Percentiles rank a stretch among this genome's conserved stretches.
These are phyloP conservation scores for Carex pumila DNA, from an alignment of 176 grass and related monocot genomes.

Conservation along the genomic window DNA sequence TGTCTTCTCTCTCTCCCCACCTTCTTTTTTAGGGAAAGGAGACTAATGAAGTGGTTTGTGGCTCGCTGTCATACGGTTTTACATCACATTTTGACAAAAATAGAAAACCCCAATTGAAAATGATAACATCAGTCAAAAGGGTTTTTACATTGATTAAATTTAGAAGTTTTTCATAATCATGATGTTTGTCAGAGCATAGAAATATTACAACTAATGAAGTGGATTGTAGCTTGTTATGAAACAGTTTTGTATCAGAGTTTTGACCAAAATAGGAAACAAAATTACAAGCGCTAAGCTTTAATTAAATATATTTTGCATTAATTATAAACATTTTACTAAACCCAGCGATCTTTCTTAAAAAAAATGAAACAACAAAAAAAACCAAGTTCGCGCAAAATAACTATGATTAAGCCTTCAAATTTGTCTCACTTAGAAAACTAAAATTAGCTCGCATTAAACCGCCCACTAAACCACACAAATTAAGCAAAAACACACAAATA, in stretches of 20 bases:
- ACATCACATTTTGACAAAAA: conserved; percentile 1
- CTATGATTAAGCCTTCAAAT: neutral
- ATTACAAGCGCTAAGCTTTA: neutral
- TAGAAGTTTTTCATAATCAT: neutral
- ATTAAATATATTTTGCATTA: neutral
- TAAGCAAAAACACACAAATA: conserved; percentile 2
- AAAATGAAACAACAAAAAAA: neutral
- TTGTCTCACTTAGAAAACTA: neutral
- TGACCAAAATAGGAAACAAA: neutral
- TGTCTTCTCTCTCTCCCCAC: neutral
- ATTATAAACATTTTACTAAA: neutral
- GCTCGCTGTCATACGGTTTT: neutral
- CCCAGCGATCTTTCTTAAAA: neutral
- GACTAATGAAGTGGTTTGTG: neutral
- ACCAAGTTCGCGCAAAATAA: neutral
- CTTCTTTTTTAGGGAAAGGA: neutral
- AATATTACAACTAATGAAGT: neutral
- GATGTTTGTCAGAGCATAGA: neutral
- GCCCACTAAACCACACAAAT: neutral
- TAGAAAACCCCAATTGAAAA: neutral
- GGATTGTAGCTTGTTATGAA: neutral
- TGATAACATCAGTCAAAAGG: neutral
- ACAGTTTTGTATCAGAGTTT: neutral
- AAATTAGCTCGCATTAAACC: neutral
- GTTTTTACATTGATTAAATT: neutral